Evolutionary conservation across 345 rosid genomes (phyloP), one percentile per base, ranked within the genome.

Genomic region (Pugionium dolabratum): DNA sequence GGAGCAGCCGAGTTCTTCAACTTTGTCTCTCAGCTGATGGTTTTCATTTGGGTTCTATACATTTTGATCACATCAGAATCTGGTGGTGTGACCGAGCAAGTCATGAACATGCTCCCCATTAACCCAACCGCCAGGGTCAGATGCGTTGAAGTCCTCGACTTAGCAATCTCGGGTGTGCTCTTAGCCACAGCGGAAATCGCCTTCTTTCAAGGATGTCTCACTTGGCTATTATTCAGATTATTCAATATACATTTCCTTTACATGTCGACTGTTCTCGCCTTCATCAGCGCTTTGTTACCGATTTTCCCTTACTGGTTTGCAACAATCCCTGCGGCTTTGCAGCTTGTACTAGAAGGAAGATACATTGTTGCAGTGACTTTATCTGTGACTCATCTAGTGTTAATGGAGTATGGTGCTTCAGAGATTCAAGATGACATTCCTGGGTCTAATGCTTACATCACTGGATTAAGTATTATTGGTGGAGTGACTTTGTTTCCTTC

Each of bases 1-100:
- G 97, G 99, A 63, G 97, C 99, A 4, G 87, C 99, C 3, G 99
- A 94, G 81, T 87, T 94, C 45, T 80, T 88, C 78, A 90, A 94
- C 60, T 94, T 94, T 64, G 79, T 90, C 37, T 90, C 96, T 30
- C 96, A 88, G 75, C 66, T 77, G 0, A 83, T 94, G 82, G 83
- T 94, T 46, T 94, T 90, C 84, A 85, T 83, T 62, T 88, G 95
- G 90, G 87, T 94, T 43, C 59, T 94, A 39, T 94, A 90, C 67
- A 76, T 83, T 76, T 82, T 94, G 2, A 94, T 94, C 42, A 90
- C 99, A 10, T 87, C 99, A 4, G 93, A 90, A 31, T 88, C 99
- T 35, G 99, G 97, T 0, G 99, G 97, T 41, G 96, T 94, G 10
- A 94, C 97, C 0, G 93, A 90, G 74, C 97, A 94, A 66, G 88